Evolutionary conservation across 805 yeast genomes (phyloP).

Genomic region (Isabelozyma pseudorhagii): DNA sequence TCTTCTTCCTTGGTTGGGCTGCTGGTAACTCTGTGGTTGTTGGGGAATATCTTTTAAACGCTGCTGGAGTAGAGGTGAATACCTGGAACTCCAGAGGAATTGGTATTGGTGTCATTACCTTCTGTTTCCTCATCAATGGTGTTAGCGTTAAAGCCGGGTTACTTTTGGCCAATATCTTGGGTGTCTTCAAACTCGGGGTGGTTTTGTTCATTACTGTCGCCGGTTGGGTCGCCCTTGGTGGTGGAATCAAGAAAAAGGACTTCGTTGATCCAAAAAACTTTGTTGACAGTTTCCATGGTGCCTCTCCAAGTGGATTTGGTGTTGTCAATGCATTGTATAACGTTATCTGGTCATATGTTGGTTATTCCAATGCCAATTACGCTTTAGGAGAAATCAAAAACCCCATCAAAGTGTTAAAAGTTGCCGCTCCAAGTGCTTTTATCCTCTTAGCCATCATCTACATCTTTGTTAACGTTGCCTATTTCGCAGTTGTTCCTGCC

Average conservation of each 20-base stretch:
- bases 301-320: slow-evolving; percentile 59
- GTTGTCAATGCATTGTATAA: slow-evolving; percentile 74
- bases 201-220: slow-evolving; percentile 67
- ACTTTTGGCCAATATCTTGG: slow-evolving; percentile 58
- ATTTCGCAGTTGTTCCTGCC: slow-evolving; percentile 76
- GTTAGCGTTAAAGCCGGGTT: slow-evolving; percentile 64
- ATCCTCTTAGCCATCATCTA: slow-evolving; percentile 59
- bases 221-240: slow-evolving; percentile 83
- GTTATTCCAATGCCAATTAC: slow-evolving; percentile 80
- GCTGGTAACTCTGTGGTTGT: slow-evolving; percentile 79
- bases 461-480: slow-evolving; percentile 74
- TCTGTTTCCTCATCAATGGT: slow-evolving; percentile 64
- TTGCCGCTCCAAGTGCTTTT: slow-evolving; percentile 76
- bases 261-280: slow-evolving; percentile 58
- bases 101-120: slow-evolving; percentile 71
- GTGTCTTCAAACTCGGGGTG: slow-evolving; percentile 70
- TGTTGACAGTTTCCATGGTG: slow-evolving; percentile 53
- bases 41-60: slow-evolving; percentile 73
- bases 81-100: slow-evolving; percentile 78
- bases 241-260: slow-evolving; percentile 52
- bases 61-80: slow-evolving; percentile 64
- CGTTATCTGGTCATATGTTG: slow-evolving; percentile 82
- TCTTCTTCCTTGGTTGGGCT: slow-evolving; percentile 80
- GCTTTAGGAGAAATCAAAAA: slow-evolving; percentile 77
- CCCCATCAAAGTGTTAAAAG: slow-evolving; percentile 64